Evolutionary conservation across 148 eudicot species (phyloP).

Genomic region (Cornus florida): DNA sequence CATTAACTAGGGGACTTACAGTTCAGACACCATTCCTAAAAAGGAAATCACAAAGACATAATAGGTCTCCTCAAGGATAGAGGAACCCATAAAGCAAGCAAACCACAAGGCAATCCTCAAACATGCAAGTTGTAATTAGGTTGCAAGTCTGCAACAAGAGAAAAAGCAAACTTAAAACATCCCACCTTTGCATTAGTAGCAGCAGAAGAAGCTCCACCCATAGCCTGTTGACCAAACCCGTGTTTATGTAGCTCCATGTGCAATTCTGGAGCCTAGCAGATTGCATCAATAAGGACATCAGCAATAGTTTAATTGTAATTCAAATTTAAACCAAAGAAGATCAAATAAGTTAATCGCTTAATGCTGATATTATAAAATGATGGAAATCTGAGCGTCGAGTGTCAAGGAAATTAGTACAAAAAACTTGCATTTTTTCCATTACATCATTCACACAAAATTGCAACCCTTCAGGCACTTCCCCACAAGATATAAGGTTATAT

Average conservation of each 20-base stretch:
- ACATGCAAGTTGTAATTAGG: not conserved
- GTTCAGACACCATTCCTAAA: not conserved
- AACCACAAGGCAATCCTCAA: not conserved
- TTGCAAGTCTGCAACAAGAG: not conserved
- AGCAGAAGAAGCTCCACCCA: constrained; percentile 27
- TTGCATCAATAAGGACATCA: not conserved
- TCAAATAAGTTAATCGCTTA: not conserved
- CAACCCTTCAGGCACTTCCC: no score
- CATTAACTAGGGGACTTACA: not conserved
- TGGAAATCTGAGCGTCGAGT: not conserved
- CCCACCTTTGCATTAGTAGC: constrained; percentile 28
- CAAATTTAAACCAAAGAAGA: not conserved
- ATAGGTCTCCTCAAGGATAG: not conserved
- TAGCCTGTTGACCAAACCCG: constrained; percentile 16
- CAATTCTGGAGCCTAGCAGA: constrained; percentile 36
- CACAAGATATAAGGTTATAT: no score
- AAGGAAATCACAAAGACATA: no score
- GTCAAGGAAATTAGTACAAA: not conserved
- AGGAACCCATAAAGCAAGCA: not conserved
- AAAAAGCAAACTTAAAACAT: not conserved
- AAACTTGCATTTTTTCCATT: no score
- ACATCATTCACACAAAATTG: no score
- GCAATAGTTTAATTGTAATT: not conserved
- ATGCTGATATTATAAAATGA: not conserved
- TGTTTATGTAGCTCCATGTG: constrained; percentile 41